Base-by-base conservation (phyloP, 2,329 filamentous ascomycete genomes). In the Berkeleyomyces rouxiae region DNA sequence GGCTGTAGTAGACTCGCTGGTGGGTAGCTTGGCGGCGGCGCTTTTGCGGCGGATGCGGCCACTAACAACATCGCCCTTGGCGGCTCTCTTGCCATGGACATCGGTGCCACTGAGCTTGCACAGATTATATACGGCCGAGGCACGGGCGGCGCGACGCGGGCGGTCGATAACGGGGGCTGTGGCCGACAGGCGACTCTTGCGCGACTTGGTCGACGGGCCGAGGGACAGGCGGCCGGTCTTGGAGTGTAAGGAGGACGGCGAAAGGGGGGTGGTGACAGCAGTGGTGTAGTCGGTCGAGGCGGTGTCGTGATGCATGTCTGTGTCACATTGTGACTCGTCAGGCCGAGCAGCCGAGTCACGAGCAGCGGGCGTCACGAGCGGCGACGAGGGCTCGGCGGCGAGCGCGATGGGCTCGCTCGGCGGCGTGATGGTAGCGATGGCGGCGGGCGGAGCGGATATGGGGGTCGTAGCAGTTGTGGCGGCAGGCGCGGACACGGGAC, bases 61-160 rank as follows among this genome's bases (percentile, higher is more conserved):
- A 40, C 72, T 69, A 9, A 77, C 74, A 36, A 71, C 67, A 66
- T 82, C 79, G 64, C 79, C 77, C 55, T 79, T 81, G 53, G 77
- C 71, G 72, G 74, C 77, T 72, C 74, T 78, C 67, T 79, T 81
- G 59, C 79, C 82, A 67, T 86, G 83, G 51, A 79, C 76, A 37
- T 79, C 78, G 58, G 82, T 86, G 67, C 84, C 83, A 64, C 78
- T 79, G 60, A 87, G 75, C 67, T 81, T 78, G 66, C 82, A 77
- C 13, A 86, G 73, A 68, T 89, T 89, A 73, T 89, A 89, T 13
- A 61, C 63, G 9, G 65, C 39, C n/a, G 58, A 60, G 11, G 53
- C 61, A 49, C 65, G 64, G 42, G 64, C 55, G 36, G 63, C 49
- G 40, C 63, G 43, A 16, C 46, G 72, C 68, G 51, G 71, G 66